Evolutionary conservation across 1,284 basidiomycete species (phyloP).

Genomic region (Rhodofomes roseus): DNA sequence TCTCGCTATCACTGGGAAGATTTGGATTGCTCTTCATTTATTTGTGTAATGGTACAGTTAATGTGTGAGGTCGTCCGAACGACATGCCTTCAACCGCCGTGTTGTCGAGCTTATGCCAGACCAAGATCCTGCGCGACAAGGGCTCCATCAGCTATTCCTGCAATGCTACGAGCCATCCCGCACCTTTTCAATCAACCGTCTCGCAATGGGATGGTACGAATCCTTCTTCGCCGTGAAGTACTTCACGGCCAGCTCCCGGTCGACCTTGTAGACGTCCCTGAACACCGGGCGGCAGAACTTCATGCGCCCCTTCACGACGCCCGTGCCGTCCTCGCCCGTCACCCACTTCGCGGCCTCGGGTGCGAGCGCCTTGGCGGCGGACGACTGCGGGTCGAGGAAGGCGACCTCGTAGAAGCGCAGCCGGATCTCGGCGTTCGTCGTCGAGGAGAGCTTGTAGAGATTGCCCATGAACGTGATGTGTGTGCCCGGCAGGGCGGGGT

Average conservation of each 20-base stretch:
- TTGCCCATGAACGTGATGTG: slow-evolving; percentile 54
- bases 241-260: slow-evolving; percentile 59
- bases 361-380: slow-evolving; percentile 47
- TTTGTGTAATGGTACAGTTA: background rate
- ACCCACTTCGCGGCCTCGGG: slow-evolving; percentile 62
- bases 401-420: slow-evolving; percentile 69
- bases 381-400: slow-evolving; percentile 45
- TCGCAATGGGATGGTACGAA: slow-evolving; percentile 76
- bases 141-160: background rate
- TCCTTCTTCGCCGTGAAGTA: slow-evolving; percentile 49
- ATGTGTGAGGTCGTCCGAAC: background rate
- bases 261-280: slow-evolving; percentile 49
- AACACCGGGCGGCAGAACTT: slow-evolving; percentile 79
- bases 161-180: background rate
- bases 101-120: slow-evolving; percentile 5
- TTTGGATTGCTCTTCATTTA: background rate
- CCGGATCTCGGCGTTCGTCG: slow-evolving; percentile 70
- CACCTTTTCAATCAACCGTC: slow-evolving; percentile 72
- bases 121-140: slow-evolving; percentile 14
- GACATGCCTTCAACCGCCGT: background rate
- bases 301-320: slow-evolving; percentile 71
- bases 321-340: slow-evolving; percentile 56
- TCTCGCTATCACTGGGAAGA: background rate
- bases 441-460: slow-evolving; percentile 49
- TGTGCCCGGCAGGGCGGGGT: slow-evolving; percentile 48